Base-by-base conservation (phyloP, 306 rosid genomes). In the Prunus salicina region DNA sequence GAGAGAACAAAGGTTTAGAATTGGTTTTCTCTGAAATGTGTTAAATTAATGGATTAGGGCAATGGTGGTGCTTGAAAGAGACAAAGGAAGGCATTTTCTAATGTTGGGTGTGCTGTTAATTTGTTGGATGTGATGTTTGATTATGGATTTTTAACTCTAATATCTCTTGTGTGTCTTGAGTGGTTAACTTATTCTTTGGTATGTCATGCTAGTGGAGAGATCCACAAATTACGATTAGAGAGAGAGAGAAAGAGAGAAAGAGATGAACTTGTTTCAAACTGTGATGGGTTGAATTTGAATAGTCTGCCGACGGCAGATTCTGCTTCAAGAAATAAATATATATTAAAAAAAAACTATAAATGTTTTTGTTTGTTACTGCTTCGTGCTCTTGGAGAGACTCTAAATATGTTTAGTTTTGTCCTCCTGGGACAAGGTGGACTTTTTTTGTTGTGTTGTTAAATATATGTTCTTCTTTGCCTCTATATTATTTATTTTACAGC, bases 111-210 rank as follows among this genome's bases (percentile, higher is more conserved):
- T 83, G 93, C 91, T 90, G 96, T 82, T 87, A 20, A 71, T 84
- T 93, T 93, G 96, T 96, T 88, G 58, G 87, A 85, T 86, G 82
- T 87, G 89, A 80, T 88, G 96, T 88, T 87, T 87, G 81, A 77
- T 91, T 81, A 32, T 75, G n/a, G 85, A 50, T 66, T 71, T 83
- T 77, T 65, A 60, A 46, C 28, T 25, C 49, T 69, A 16, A 76
- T 78, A 91, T 64, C 86, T 79, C 83, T 86, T 88, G 64, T 79
- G 86, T 83, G 84, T 77, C 81, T 74, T 79, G 85, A 77, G 84
- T 78, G 83, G 86, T 77, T 85, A 81, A 79, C 86, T 69, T 77
- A 83, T 85, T 84, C 66, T 52, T 62, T 83, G 87, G 82, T 76
- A 50, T 85, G 85, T 61, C 77, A 69, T 63, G 61, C 72, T 69